Evolutionary conservation across 2,329 filamentous ascomycete species (phyloP).

Genomic region (Aspergillus caelatus): DNA sequence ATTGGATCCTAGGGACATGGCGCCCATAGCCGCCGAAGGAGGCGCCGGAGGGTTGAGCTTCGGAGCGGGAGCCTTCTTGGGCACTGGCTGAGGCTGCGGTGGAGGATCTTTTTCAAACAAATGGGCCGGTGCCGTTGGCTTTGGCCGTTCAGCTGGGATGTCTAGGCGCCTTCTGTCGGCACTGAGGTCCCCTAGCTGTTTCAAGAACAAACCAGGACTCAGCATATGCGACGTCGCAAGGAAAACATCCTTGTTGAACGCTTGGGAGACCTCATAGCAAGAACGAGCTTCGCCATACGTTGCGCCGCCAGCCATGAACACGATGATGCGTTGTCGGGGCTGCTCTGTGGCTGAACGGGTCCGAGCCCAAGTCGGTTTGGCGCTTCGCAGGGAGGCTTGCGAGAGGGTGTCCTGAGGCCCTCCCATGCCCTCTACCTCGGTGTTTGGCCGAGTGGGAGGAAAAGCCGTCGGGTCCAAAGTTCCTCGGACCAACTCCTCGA

Average conservation of each 20-base stretch:
- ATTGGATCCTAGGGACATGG: constrained; percentile 40
- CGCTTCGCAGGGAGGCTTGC: constrained; percentile 79
- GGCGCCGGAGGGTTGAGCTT: constrained; percentile 31
- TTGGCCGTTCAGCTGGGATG: constrained; percentile 78
- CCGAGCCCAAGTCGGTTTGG: constrained; percentile 94
- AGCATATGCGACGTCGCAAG: constrained; percentile 92
- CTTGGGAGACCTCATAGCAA: constrained; percentile 82
- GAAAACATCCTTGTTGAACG: constrained; percentile 78
- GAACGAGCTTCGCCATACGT: constrained; percentile 87
- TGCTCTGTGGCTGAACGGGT: constrained; percentile 74
- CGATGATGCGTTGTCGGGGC: constrained; percentile 84
- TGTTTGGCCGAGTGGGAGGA: constrained; percentile 72
- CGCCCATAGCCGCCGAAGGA: constrained; percentile 37
- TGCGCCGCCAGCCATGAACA: constrained; percentile 94
- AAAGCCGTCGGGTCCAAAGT: constrained; percentile 68
- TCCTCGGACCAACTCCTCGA: constrained; percentile 73
- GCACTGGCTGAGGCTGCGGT: constrained; percentile 48
- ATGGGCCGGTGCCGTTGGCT: constrained; percentile 80
- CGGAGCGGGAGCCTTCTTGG: constrained; percentile 27
- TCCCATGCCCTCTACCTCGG: constrained; percentile 48
- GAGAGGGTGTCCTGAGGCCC: constrained; percentile 53
- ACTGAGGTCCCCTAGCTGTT: constrained; percentile 79
- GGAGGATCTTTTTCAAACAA: constrained; percentile 73
- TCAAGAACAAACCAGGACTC: constrained; percentile 78
- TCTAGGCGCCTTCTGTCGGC: constrained; percentile 74